Evolutionary conservation across 257 asterid species (phyloP).

Genomic region (Nicotiana knightiana): DNA sequence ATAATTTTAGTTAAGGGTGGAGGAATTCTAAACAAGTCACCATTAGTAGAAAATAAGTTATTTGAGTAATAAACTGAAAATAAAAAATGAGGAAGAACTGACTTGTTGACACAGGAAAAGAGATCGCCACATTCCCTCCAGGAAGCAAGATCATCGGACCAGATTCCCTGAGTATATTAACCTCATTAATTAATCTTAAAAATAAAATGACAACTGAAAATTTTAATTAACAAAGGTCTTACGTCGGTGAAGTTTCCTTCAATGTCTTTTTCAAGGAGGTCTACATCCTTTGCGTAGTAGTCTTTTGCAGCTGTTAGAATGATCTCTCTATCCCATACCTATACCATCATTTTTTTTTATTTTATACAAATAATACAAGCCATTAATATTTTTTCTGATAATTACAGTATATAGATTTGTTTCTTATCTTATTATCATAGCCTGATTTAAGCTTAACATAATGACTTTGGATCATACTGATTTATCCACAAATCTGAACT

Average conservation of each 20-base stretch:
- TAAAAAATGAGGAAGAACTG: conserved; percentile 11
- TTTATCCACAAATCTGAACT: neutral
- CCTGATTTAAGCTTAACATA: neutral
- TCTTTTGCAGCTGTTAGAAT: conserved; percentile 84
- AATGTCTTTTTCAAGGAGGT: conserved; percentile 62
- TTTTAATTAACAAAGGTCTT: conserved; percentile 11
- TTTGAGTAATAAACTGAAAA: neutral
- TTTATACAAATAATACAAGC: neutral
- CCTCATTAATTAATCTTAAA: neutral
- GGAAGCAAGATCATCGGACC: conserved; percentile 63
- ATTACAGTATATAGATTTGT: neutral
- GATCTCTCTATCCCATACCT: conserved; percentile 98
- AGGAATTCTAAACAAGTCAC: neutral
- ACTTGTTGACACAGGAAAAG: conserved; percentile 63
- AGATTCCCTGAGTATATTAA: conserved; percentile 49
- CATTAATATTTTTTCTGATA: neutral
- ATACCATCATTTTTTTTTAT: neutral
- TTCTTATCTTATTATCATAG: neutral
- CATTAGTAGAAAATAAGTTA: neutral
- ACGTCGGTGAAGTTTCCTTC: conserved; percentile 65
- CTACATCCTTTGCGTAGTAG: conserved; percentile 62
- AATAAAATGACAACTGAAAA: neutral
- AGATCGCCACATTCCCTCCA: conserved; percentile 67
- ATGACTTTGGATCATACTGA: neutral
- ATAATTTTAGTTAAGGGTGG: neutral